These are phyloP conservation scores for Solioccasus polychromus DNA, from an alignment of 768 basidiomycete genomes.

Conservation along the genomic window DNA sequence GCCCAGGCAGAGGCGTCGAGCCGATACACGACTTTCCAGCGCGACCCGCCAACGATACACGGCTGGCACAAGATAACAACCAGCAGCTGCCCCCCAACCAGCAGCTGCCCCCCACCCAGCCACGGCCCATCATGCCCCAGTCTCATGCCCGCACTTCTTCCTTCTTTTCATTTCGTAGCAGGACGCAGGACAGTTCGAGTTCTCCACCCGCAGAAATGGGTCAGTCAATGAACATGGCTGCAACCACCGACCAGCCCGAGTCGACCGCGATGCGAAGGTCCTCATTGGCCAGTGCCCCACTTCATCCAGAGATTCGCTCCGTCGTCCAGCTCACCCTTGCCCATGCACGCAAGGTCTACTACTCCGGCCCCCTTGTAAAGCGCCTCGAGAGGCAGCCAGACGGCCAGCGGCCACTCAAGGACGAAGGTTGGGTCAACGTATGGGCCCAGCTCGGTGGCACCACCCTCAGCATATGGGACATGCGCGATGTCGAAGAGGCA, in stretches of 20 bases:
- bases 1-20: conserved; percentile 26
- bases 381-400: conserved; percentile 75
- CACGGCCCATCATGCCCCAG: conserved; percentile 25
- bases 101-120: conserved; percentile 18
- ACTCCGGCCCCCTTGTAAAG: conserved; percentile 79
- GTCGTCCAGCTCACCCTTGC: conserved; percentile 70
- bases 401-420: conserved; percentile 64
- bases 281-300: conserved; percentile 31
- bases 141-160: conserved; percentile 57
- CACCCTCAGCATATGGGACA: conserved; percentile 89
- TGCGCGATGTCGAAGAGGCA: conserved; percentile 83
- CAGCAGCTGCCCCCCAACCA: conserved; percentile 18
- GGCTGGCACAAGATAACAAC: conserved; percentile 16
- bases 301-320: conserved; percentile 82
- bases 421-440: conserved; percentile 79
- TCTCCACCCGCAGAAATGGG: conserved; percentile 30
- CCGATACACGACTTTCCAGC: conserved; percentile 35
- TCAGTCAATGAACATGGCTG: conserved; percentile 33
- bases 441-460: conserved; percentile 92
- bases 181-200: conserved; percentile 11
- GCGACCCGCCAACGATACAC: conserved; percentile 21
- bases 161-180: conserved; percentile 61
- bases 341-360: conserved; percentile 84
- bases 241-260: conserved; percentile 26
- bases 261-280: conserved; percentile 14